Percentiles rank a stretch among this genome's conserved stretches.
phyloP scores from a whole-genome alignment of 1,284 basidiomycete species.

The Malassezia sympodialis region DNA sequence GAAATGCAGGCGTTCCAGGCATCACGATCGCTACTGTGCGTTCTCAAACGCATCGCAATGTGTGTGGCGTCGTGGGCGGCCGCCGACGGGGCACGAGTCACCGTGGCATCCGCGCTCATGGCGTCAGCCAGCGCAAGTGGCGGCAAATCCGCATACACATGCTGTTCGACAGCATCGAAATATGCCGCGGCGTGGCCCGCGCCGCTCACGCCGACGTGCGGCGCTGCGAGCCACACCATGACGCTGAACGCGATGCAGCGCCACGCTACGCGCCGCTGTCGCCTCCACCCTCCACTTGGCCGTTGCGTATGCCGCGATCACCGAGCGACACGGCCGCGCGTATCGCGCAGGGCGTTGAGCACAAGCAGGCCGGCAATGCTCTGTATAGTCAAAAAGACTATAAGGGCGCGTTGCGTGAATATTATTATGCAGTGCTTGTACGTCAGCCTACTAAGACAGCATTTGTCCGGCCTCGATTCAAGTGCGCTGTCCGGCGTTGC shows the following conservation, averaged over 20 bases:
- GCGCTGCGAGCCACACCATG: conserved; percentile 1
- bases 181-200: background rate
- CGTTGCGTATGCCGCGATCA: background rate
- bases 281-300: background rate
- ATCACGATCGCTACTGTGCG: background rate
- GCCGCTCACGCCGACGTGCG: background rate
- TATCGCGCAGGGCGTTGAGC: background rate
- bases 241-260: background rate
- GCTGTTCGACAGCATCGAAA: background rate
- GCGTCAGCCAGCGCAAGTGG: background rate
- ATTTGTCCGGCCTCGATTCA: conserved; percentile 16
- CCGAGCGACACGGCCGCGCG: background rate
- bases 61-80: background rate
- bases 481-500: background rate
- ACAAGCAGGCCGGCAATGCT: conserved; percentile 13
- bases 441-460: conserved; percentile 2
- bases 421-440: conserved; percentile 12
- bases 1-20: background rate
- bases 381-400: conserved; percentile 1
- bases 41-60: background rate
- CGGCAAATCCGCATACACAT: background rate
- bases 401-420: conserved; percentile 2
- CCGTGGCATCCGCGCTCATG: background rate
- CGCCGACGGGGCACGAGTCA: background rate
- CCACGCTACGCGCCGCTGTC: background rate